Conservation (phyloP, 192 early-diverging fungal genomes). For the Dissophora ornata region DNA sequence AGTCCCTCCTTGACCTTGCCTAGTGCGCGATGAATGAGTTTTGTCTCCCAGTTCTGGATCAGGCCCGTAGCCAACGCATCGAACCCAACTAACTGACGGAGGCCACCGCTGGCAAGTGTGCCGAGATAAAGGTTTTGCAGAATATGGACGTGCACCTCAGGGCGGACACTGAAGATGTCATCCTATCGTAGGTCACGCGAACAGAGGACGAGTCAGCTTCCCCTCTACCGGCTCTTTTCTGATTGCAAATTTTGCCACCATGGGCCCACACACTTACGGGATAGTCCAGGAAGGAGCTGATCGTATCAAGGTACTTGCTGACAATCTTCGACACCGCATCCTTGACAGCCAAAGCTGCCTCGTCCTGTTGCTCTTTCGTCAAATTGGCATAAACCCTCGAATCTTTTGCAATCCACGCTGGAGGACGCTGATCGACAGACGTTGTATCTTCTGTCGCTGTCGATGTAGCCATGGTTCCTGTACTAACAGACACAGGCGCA, state of each 20-base stretch:
- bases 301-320: constrained; percentile 58
- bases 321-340: constrained; percentile 50
- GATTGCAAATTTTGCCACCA: too few species aligned
- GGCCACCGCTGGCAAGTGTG: constrained; percentile 18
- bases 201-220: too few species aligned
- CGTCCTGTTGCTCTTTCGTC: constrained; percentile 40
- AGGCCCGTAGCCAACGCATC: constrained; percentile 32
- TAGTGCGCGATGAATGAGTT: constrained; percentile 21
- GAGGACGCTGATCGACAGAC: neutral
- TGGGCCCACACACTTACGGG: constrained; percentile 59
- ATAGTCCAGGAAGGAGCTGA: constrained; percentile 58
- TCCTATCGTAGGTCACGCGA: constrained; percentile 18
- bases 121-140: constrained; percentile 38
- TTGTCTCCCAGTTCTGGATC: constrained; percentile 48
- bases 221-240: too few species aligned
- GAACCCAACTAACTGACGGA: constrained; percentile 34
- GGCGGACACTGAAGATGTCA: constrained; percentile 30
- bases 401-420: constrained; percentile 43
- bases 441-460: neutral
- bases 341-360: constrained; percentile 45
- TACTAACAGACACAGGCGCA: constrained; percentile 4
- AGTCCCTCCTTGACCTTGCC: constrained; percentile 21
- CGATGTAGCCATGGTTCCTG: constrained; percentile 8
- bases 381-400: constrained; percentile 23
- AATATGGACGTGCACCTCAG: constrained; percentile 43